Evolutionary conservation across 2,329 filamentous ascomycete species (phyloP), one percentile per base, ranked within the genome.

Genomic region (Lecanicillium sp.): DNA sequence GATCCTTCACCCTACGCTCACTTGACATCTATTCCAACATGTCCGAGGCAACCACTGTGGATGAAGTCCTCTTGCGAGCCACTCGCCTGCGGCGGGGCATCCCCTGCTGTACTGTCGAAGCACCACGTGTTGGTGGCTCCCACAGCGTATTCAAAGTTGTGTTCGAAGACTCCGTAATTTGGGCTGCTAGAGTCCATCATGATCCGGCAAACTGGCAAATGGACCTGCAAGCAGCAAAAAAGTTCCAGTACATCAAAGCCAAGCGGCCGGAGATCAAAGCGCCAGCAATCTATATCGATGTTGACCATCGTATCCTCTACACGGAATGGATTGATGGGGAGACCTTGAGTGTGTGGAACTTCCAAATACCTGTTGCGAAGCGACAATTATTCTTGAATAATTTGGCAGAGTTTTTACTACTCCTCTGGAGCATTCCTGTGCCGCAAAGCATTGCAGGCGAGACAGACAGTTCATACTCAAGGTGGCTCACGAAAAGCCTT

Each of bases 401-500:
- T 14, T 22, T 39, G 9, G 29, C 37, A 18, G 37, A 39, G 8
- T 39, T 39, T 18, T 18, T 33, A 19, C 9, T 39, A n/a, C 37
- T 33, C 6, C 37, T 39, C n/a, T 39, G 37, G 37, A 33, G 29
- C 6, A 17, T 33, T 8, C 29, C 29, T 5, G 29, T 14, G 8
- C 20, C 29, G 3, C 20, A n/a, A 3, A 11, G 17, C 18, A 18
- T 32, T n/a, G n/a, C 20, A n/a, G 6, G 7, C 5, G 17, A 34
- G 5, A 17, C 29, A 14, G 13, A n/a, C 5, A 6, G 5, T 4
- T 13, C 12, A 10, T 39, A 39, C 22, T 39, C 37, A 7, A 12
- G 11, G 9, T 39, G 37, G 37, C 37, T 39, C 30, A 39, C 37
- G 3, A 15, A 19, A 4, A 39, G 37, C n/a, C 37, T 39, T 4